Percentiles rank a stretch among this genome's conserved stretches.
phyloP scores from a whole-genome alignment of 2,329 filamentous ascomycete species.

The Magnaporthiopsis poae region DNA sequence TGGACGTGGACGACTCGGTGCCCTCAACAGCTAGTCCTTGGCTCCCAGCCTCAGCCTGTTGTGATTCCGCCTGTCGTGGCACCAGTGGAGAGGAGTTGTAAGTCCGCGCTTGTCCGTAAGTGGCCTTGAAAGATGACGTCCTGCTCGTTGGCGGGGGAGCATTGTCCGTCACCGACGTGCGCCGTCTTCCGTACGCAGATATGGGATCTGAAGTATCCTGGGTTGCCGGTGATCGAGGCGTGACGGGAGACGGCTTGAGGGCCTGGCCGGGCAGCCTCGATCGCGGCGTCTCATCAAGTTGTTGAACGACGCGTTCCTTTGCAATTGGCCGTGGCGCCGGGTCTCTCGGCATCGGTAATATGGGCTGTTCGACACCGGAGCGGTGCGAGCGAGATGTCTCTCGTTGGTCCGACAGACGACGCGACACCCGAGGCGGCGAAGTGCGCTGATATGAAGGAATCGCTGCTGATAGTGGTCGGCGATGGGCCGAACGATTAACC shows the following conservation, averaged over 20 bases:
- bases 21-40: slow-evolving; percentile 43
- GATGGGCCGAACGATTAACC: slow-evolving; percentile 34
- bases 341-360: slow-evolving; percentile 30
- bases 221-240: slow-evolving; percentile 37
- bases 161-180: slow-evolving; percentile 40
- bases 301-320: slow-evolving; percentile 29
- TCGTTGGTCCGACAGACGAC: slow-evolving; percentile 49
- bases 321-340: slow-evolving; percentile 32
- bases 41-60: slow-evolving; percentile 25
- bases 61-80: slow-evolving; percentile 30
- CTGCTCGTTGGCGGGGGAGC: slow-evolving; percentile 31
- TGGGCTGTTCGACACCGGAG: slow-evolving; percentile 31
- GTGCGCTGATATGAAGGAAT: slow-evolving; percentile 36
- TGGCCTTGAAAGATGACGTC: slow-evolving; percentile 33
- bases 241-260: slow-evolving; percentile 31
- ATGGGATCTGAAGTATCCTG: slow-evolving; percentile 31
- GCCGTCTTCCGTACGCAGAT: slow-evolving; percentile 24
- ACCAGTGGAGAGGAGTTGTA: slow-evolving; percentile 54
- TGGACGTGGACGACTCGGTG: slow-evolving; percentile 80
- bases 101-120: slow-evolving; percentile 31
- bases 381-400: slow-evolving; percentile 34
- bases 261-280: slow-evolving; percentile 7
- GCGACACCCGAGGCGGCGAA: slow-evolving; percentile 40
- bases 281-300: slow-evolving; percentile 19
- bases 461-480: slow-evolving; percentile 44